A percentile compares a stretch with the other conserved stretches of the same genome.
These are phyloP conservation scores for Chamaecrista fasciculata DNA, from an alignment of 306 rosid genomes.

Conservation along the genomic window DNA sequence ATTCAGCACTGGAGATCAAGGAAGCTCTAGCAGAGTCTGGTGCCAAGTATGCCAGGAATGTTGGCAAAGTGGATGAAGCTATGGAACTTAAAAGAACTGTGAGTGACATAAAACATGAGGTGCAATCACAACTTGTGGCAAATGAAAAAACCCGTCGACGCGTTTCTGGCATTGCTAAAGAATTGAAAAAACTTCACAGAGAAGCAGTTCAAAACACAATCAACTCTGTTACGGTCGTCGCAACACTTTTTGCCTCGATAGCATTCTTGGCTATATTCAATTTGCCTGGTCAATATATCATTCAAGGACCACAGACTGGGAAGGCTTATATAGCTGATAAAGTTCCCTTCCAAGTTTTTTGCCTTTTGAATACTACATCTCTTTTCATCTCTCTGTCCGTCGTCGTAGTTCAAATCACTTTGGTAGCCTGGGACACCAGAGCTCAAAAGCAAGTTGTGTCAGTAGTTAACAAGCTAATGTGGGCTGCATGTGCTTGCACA, in stretches of 20 bases:
- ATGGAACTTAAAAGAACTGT: conserved; percentile 88
- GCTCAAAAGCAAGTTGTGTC: conserved; percentile 93
- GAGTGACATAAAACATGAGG: conserved; percentile 90
- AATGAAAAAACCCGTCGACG: conserved; percentile 68
- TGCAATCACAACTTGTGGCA: conserved; percentile 75
- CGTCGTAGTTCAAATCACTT: conserved; percentile 93
- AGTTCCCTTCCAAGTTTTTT: conserved; percentile 69
- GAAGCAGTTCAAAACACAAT: conserved; percentile 91
- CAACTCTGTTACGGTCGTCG: conserved; percentile 77
- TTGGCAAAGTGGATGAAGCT: conserved; percentile 77
- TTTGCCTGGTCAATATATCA: conserved; percentile 74
- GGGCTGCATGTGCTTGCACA: conserved; percentile 90
- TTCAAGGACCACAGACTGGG: conserved; percentile 38
- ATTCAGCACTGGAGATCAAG: conserved; percentile 55
- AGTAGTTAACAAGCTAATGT: conserved; percentile 88
- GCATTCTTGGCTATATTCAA: conserved; percentile 94
- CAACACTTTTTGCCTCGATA: conserved; percentile 87
- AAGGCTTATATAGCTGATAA: conserved; percentile 55
- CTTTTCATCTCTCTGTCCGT: conserved; percentile 89
- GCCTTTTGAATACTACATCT: conserved; percentile 70
- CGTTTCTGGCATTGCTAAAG: conserved; percentile 89
- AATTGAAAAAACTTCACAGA: conserved; percentile 81
- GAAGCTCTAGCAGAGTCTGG: conserved; percentile 70
- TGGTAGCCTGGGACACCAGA: conserved; percentile 95
- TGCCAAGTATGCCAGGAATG: conserved; percentile 75